Evolutionary conservation across 371 early-diverging fungal genomes (phyloP), one percentile per base, ranked within the genome.

Genomic region (Mortierella polycephala): DNA sequence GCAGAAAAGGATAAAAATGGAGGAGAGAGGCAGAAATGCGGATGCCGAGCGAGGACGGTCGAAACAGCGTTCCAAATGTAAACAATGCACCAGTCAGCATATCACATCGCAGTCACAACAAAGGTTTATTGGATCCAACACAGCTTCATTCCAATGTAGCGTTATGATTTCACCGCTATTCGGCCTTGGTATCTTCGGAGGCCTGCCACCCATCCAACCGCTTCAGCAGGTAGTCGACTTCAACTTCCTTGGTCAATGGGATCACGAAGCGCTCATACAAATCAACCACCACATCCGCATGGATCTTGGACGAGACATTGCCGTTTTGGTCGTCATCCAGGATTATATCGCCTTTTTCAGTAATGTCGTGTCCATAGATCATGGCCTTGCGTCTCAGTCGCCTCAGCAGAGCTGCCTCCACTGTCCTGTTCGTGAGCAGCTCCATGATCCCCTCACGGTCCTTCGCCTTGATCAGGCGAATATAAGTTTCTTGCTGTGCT

Each of bases 201-300:
- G 21, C 45, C 52, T 73, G 60, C 68, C 71, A 75, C 52, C 72
- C 70, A 62, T 85, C 81, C 66, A 85, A 67, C 71, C 98, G 85
- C 54, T 85, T 79, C 67, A 97, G 71, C 66, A 98, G 83, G 69
- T 98, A 98, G 49, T 95, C 94, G 16, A 98, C 94, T 82, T 98
- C 98, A 18, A 98, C 98, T 50, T 92, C 86, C 71, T 94, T 95
- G 21, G 95, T 95, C 71, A 95, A 72, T 2, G 95, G 95, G 57
- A 95, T 94, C 16, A 97, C 94, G 82, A 90, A 95, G 67, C 90
- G 85, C 64, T 94, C 90, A 82, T 98, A 98, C 58, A 98, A 82
- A 44, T 94, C 87, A 4, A 94, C 94, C 3, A 98, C 95, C 7
- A 92, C 84, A 57, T 95, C 91, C 1, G 91, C 87, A 37, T 87